Conservation (phyloP, 768 basidiomycete genomes). For the Mycena amicta region DNA sequence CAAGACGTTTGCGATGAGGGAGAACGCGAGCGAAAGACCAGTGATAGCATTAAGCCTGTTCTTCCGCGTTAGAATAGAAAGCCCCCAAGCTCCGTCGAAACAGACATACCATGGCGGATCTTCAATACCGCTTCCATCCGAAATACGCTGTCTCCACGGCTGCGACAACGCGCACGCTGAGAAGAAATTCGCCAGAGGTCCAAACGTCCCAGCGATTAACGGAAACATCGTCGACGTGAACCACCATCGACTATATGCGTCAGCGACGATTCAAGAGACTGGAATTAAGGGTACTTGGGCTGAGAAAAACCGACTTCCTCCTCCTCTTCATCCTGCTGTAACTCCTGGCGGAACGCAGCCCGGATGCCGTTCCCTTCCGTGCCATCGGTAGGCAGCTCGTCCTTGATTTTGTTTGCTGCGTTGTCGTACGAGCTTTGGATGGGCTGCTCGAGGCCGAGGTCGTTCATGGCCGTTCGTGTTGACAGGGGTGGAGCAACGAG, state of each 20-base stretch:
- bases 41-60: constrained; percentile 37
- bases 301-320: constrained; percentile 30
- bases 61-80: neutral
- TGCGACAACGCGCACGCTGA: constrained; percentile 40
- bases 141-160: constrained; percentile 34
- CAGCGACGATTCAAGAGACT: neutral
- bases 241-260: constrained; percentile 39
- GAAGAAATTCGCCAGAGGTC: constrained; percentile 42
- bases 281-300: constrained; percentile 19
- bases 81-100: neutral
- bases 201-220: constrained; percentile 43
- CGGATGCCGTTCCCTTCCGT: constrained; percentile 1
- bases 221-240: constrained; percentile 44
- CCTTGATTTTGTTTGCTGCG: constrained; percentile 13
- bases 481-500: neutral
- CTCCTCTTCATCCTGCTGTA: constrained; percentile 39
- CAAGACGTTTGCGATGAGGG: constrained; percentile 37
- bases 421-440: constrained; percentile 21
- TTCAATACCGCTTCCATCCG: constrained; percentile 20
- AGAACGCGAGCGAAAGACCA: constrained; percentile 33
- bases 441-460: constrained; percentile 27
- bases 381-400: neutral
- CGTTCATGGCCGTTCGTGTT: constrained; percentile 24
- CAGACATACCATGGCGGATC: constrained; percentile 40
- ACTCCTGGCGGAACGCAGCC: constrained; percentile 26